These are phyloP conservation scores for Neoarthrinium moseri DNA, from an alignment of 2,329 filamentous ascomycete genomes.

Conservation along the genomic window DNA sequence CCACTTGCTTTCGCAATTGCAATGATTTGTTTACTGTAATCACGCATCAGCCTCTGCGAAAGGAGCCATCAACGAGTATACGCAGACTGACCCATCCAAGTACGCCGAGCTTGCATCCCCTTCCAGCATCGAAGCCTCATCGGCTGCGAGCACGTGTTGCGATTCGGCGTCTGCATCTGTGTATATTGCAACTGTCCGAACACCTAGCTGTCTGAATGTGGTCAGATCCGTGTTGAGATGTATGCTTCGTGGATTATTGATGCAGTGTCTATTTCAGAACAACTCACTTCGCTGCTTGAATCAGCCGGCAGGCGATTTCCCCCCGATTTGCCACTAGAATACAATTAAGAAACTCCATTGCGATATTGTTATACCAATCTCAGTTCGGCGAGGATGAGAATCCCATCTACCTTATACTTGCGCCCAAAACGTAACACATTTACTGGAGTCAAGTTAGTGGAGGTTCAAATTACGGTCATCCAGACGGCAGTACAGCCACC, in stretches of 20 bases:
- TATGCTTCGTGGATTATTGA: too few species aligned
- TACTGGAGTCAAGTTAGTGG: too few species aligned
- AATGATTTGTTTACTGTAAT: constrained; percentile 3
- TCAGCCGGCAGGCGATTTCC: constrained; percentile 16
- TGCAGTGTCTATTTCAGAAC: background rate
- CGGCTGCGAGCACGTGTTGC: constrained; percentile 12
- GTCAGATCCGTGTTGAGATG: background rate
- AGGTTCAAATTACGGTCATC: too few species aligned
- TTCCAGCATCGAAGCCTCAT: constrained; percentile 10
- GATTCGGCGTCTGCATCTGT: constrained; percentile 10
- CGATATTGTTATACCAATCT: background rate
- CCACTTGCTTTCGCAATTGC: background rate
- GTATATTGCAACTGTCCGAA: constrained; percentile 12
- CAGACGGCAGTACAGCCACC: too few species aligned
- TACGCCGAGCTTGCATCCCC: constrained; percentile 9
- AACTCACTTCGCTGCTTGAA: background rate
- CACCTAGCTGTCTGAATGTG: background rate
- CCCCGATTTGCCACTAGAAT: constrained; percentile 17
- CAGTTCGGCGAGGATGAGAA: too few species aligned
- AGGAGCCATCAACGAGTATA: too few species aligned
- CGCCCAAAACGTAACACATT: too few species aligned
- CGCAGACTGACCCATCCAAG: constrained; percentile 1
- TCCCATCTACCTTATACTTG: too few species aligned
- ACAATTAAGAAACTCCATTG: constrained; percentile 2
- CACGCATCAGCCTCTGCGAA: background rate